Conservation (phyloP, 2,329 filamentous ascomycete genomes). For the Ceratocystis destructans region DNA sequence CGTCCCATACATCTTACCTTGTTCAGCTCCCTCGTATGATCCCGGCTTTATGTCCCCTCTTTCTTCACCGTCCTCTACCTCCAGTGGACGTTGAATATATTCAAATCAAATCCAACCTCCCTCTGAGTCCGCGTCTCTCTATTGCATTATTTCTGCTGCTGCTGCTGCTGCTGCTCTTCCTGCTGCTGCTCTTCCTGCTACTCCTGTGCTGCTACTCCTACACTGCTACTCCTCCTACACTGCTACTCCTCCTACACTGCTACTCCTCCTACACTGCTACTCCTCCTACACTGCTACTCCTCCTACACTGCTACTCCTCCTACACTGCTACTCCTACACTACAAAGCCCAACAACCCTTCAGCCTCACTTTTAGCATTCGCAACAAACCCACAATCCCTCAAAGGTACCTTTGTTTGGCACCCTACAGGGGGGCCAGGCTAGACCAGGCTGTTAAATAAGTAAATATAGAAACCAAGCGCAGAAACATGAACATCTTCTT, state of each 20-base stretch:
- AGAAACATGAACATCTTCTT: not conserved
- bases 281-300: no score
- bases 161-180: not conserved
- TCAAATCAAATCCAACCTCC: no score
- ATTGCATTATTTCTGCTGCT: not conserved
- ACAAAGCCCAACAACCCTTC: not conserved
- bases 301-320: not conserved
- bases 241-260: not conserved
- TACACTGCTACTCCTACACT: not conserved
- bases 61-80: not conserved
- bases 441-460: not conserved
- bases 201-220: not conserved
- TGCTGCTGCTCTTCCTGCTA: not conserved
- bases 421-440: not conserved
- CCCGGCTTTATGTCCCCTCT: not conserved
- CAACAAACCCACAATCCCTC: no score
- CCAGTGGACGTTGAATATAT: not conserved
- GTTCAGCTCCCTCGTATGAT: not conserved
- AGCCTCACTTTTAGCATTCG: not conserved
- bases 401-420: conserved; percentile 1
- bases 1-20: not conserved
- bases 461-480: not conserved
- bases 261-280: no score
- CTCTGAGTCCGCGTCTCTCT: not conserved
- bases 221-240: not conserved